phyloP scores from a whole-genome alignment of 805 yeast genomes.

The Nakazawaea ishiwadae region DNA sequence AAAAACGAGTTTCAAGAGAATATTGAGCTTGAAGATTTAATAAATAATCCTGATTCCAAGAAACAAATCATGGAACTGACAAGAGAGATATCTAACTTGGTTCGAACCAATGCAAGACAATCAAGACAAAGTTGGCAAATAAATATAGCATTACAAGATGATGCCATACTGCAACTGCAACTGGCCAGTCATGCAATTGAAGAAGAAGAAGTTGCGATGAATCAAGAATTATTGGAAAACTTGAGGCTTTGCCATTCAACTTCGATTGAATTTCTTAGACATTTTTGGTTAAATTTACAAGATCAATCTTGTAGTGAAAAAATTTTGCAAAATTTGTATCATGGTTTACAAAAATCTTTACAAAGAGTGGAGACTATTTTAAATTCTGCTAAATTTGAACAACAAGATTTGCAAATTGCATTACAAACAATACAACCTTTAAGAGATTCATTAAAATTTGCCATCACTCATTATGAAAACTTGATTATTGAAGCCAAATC shows the following conservation, averaged over 20 bases:
- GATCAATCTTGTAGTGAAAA: constrained; percentile 27
- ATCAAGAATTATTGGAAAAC: constrained; percentile 35
- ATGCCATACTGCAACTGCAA: constrained; percentile 16
- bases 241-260: constrained; percentile 64
- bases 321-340: constrained; percentile 1
- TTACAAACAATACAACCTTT: constrained; percentile 36
- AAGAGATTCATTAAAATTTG: constrained; percentile 16
- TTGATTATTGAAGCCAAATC: neutral
- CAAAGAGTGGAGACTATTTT: constrained; percentile 2
- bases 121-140: constrained; percentile 42
- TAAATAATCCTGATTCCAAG: constrained; percentile 19
- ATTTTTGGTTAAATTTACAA: constrained; percentile 61
- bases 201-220: constrained; percentile 9
- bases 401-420: neutral
- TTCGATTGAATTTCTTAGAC: constrained; percentile 68
- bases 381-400: neutral
- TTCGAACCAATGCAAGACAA: constrained; percentile 51
- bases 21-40: constrained; percentile 23
- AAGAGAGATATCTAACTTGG: constrained; percentile 39
- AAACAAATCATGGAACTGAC: constrained; percentile 37
- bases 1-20: constrained; percentile 18
- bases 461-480: constrained; percentile 3
- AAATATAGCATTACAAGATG: constrained; percentile 27
- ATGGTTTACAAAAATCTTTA: constrained; percentile 6
- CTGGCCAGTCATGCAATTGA: too few relatives aligned